Percentiles rank a stretch among this genome's conserved stretches.
phyloP scores from a whole-genome alignment of 306 rosid genomes.

The Acacia crassicarpa region DNA sequence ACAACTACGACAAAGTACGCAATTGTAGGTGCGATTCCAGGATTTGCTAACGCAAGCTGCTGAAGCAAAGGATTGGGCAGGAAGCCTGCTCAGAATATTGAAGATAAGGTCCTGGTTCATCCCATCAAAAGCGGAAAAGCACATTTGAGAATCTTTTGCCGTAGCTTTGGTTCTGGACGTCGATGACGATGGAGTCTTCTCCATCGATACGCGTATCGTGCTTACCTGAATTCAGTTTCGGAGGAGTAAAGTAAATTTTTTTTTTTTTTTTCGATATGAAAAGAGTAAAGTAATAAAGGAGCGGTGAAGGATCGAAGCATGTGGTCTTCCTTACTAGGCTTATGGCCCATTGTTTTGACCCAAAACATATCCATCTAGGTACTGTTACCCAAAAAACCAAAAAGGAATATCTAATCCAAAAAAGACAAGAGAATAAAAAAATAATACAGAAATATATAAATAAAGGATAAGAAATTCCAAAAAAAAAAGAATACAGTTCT shows the following conservation, averaged over 20 bases:
- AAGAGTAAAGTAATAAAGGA: too few relatives aligned
- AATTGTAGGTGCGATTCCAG: constrained; percentile 54
- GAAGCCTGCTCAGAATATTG: constrained; percentile 43
- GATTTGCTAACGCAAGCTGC: constrained; percentile 66
- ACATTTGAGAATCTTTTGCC: background rate
- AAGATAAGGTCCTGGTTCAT: constrained; percentile 44
- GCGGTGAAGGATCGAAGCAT: background rate
- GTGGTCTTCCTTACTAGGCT: background rate
- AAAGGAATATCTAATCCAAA: background rate
- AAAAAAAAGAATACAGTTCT: too few relatives aligned
- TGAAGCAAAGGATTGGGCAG: constrained; percentile 61
- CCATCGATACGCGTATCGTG: constrained; percentile 27
- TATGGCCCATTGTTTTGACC: background rate
- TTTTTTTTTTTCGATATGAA: too few relatives aligned
- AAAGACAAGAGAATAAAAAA: background rate
- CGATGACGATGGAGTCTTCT: background rate
- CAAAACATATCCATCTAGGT: background rate
- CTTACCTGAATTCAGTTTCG: background rate
- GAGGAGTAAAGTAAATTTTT: background rate
- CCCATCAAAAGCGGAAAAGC: background rate
- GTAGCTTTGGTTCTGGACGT: constrained; percentile 11
- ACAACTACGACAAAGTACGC: constrained; percentile 56
- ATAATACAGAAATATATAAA: background rate
- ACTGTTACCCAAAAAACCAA: background rate
- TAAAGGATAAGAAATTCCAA: background rate